Percentiles rank a stretch among this genome's conserved stretches.
Conservation (phyloP, 352 stramenopile genomes). For the Phytophthora pini region DNA sequence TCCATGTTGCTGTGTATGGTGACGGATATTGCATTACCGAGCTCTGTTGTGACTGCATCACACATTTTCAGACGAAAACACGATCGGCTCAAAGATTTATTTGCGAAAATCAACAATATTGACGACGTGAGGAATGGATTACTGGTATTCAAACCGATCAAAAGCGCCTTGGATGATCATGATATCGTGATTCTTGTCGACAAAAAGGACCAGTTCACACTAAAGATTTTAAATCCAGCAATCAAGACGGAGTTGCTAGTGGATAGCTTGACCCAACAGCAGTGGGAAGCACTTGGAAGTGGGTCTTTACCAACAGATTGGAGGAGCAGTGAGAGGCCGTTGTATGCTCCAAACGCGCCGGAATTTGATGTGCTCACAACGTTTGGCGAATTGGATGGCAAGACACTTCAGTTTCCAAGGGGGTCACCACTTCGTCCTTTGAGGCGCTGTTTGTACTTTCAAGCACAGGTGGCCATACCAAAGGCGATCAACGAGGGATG, state of each 20-base stretch:
- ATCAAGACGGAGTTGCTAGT: constrained; percentile 9
- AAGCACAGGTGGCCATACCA: constrained; percentile 17
- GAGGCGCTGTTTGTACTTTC: constrained; percentile 12
- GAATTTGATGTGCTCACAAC: constrained; percentile 16
- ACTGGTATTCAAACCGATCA: constrained; percentile 23
- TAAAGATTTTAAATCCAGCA: constrained; percentile 17
- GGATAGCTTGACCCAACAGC: constrained; percentile 7
- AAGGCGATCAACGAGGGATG: constrained; percentile 9
- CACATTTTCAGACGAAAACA: constrained; percentile 24
- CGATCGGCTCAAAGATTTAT: constrained; percentile 10
- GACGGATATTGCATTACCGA: constrained; percentile 19
- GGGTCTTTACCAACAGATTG: constrained; percentile 6
- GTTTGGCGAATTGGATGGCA: constrained; percentile 22
- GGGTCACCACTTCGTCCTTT: constrained; percentile 12
- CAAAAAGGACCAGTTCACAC: constrained; percentile 19
- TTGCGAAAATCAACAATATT: constrained; percentile 22
- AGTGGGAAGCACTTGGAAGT: constrained; percentile 12
- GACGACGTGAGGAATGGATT: constrained; percentile 24
- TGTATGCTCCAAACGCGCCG: constrained; percentile 14
- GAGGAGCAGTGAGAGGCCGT: constrained; percentile 6
- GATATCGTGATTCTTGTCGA: constrained; percentile 21
- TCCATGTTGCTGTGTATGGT: constrained; percentile 21
- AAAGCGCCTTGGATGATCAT: constrained; percentile 24
- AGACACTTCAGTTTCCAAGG: constrained; percentile 14
- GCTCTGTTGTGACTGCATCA: constrained; percentile 19